Evolutionary conservation across 2,329 filamentous ascomycete genomes (phyloP), one percentile per base, ranked within the genome.

Genomic region (Diaporthe capsici): DNA sequence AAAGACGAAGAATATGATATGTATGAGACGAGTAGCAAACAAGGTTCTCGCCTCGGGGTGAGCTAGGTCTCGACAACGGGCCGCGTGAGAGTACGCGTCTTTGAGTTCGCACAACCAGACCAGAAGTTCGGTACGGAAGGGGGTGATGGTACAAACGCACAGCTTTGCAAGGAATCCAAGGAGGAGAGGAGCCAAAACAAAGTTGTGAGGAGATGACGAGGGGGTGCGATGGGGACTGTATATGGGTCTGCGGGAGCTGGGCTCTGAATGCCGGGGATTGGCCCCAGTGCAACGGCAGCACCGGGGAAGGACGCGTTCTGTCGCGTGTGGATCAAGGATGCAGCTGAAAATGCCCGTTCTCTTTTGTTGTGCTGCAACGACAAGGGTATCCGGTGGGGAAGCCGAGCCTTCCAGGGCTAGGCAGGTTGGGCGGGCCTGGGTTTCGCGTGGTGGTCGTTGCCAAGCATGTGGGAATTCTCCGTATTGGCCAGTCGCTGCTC

Each of bases 141-240:
- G 49, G 65, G 5, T 13, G 1, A 47, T 42, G 34, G 65, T 70
- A 55, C 13, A 70, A 70, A 49, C 25, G 65, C 65, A 70, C 65
- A 70, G 47, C 49, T 55, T 67, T 70, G 65, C 65, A 70, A 68
- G 61, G 60, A 60, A 28, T 37, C 55, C 57, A 67, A 70, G 37
- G 49, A 75, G 70, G 58, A 73, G 74, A 57, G 31, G 71, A 73
- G 25, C 51, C 68, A 71, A 57, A 71, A 37, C 60, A 73, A 37
- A 53, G 57, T 44, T 61, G 61, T 47, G 63, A 60, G 47, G 70
- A 75, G 63, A 75, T 75, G 74, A 75, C 58, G 60, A 63, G 71
- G 58, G 71, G 37, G 42, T 72, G 31, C 44, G 25, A 63, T 67
- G 71, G 71, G 61, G 71, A 31, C 55, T 25, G 55, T 63, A 65